Evolutionary conservation across 306 rosid genomes (phyloP).

Genomic region (Dryas alaskensis): DNA sequence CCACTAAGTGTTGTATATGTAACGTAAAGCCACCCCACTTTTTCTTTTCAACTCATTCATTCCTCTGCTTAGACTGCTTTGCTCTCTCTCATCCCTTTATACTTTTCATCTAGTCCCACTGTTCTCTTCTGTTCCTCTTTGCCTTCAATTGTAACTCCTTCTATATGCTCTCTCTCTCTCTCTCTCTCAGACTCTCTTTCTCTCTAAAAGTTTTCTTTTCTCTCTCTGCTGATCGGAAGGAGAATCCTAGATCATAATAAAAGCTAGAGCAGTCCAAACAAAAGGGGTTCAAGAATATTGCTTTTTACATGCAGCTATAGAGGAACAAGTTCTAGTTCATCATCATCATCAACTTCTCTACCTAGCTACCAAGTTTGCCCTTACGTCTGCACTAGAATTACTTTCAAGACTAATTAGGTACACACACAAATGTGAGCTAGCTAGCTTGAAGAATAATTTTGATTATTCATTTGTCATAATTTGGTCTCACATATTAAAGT

Average conservation of each 20-base stretch:
- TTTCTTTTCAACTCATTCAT: slow-evolving; percentile 35
- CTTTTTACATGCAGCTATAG: slow-evolving; percentile 28
- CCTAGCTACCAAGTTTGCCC: slow-evolving; percentile 28
- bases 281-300: slow-evolving; percentile 44
- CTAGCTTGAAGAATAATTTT: slow-evolving; percentile 9
- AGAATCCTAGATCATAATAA: slow-evolving; percentile 53
- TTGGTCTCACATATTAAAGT: slow-evolving; percentile 24
- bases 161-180: slow-evolving; percentile 8
- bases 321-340: not conserved
- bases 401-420: slow-evolving; percentile 8
- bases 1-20: slow-evolving; percentile 26
- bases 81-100: not conserved
- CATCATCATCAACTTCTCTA: not conserved
- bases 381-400: slow-evolving; percentile 22
- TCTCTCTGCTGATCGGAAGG: slow-evolving; percentile 27
- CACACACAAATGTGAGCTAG: slow-evolving; percentile 5
- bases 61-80: slow-evolving; percentile 9
- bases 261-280: slow-evolving; percentile 43
- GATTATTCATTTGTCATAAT: slow-evolving; percentile 19
- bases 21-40: slow-evolving; percentile 61
- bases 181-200: slow-evolving; percentile 25
- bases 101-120: slow-evolving; percentile 16
- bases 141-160: slow-evolving; percentile 40
- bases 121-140: slow-evolving; percentile 33
- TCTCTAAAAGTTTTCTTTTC: slow-evolving; percentile 21